Evolutionary conservation across 2,329 filamentous ascomycete species (phyloP).

Genomic region (Neospermospora avenae): DNA sequence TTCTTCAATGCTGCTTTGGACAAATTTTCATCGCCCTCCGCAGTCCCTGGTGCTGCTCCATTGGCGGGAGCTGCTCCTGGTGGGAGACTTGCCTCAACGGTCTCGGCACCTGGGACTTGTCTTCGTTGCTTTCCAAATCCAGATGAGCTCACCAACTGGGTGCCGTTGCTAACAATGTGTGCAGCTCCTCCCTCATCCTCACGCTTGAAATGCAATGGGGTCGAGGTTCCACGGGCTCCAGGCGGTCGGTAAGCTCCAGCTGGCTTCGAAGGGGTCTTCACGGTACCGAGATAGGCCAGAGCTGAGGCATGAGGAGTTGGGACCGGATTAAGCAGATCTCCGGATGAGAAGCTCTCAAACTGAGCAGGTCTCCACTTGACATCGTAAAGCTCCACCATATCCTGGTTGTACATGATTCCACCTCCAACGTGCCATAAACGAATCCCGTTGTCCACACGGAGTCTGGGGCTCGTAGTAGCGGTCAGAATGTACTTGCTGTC

Average conservation of each 20-base stretch:
- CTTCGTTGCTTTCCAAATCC: constrained; percentile 76
- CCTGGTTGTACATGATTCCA: constrained; percentile 88
- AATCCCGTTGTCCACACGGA: constrained; percentile 94
- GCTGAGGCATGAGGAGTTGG: constrained; percentile 82
- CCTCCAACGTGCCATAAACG: constrained; percentile 93
- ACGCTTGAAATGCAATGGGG: constrained; percentile 92
- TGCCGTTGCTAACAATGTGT: constrained; percentile 75
- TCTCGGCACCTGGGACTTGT: constrained; percentile 83
- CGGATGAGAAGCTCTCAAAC: constrained; percentile 54
- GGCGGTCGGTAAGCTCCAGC: constrained; percentile 96
- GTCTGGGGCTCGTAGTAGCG: constrained; percentile 91
- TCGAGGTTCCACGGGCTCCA: constrained; percentile 82
- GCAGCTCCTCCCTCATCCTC: constrained; percentile 95
- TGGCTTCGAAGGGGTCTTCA: constrained; percentile 94
- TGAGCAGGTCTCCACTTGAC: constrained; percentile 82
- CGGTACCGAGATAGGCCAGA: constrained; percentile 73
- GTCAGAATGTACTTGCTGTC: constrained; percentile 95
- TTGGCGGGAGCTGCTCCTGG: constrained; percentile 68
- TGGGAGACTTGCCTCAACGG: constrained; percentile 55
- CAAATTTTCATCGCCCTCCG: constrained; percentile 62
- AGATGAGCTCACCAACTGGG: constrained; percentile 61
- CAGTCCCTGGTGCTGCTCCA: constrained; percentile 56
- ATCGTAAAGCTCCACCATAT: constrained; percentile 91
- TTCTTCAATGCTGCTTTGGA: constrained; percentile 90
- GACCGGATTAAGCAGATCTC: constrained; percentile 69